A percentile compares a stretch with the other conserved stretches of the same genome.
These are phyloP conservation scores for Aspergillus neoniger DNA, from an alignment of 2,329 filamentous ascomycete species.

Conservation along the genomic window DNA sequence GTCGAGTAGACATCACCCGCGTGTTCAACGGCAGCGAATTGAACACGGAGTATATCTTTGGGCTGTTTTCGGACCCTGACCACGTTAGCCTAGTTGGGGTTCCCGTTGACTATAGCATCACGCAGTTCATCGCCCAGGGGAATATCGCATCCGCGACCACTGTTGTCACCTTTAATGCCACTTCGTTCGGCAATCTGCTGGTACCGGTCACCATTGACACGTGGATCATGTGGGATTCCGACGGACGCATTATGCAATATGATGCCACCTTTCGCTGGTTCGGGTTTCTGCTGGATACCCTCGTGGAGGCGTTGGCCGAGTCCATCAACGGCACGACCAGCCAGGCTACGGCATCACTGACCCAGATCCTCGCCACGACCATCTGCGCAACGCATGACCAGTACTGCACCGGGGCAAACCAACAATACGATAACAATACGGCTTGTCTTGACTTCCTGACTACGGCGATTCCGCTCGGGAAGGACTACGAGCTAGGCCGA, in stretches of 20 bases:
- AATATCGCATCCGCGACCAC: slow-evolving; percentile 27
- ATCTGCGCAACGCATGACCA: slow-evolving; percentile 26
- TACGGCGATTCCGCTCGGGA: slow-evolving; percentile 23
- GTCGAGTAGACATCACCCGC: slow-evolving; percentile 17
- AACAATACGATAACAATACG: slow-evolving; percentile 23
- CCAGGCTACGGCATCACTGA: background rate
- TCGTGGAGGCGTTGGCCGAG: slow-evolving; percentile 18
- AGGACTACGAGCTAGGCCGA: slow-evolving; percentile 26
- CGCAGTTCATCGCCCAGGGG: slow-evolving; percentile 26
- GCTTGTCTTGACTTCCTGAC: slow-evolving; percentile 26
- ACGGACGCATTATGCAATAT: slow-evolving; percentile 28
- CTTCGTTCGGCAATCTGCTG: slow-evolving; percentile 21
- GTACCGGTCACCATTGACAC: slow-evolving; percentile 30
- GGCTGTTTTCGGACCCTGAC: slow-evolving; percentile 24
- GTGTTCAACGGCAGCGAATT: slow-evolving; percentile 17
- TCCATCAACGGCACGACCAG: slow-evolving; percentile 19
- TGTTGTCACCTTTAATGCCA: slow-evolving; percentile 28
- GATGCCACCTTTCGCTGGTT: slow-evolving; percentile 32
- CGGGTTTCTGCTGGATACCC: slow-evolving; percentile 22
- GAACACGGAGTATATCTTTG: slow-evolving; percentile 20
- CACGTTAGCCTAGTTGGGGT: slow-evolving; percentile 25
- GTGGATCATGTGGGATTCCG: slow-evolving; percentile 27
- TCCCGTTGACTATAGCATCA: slow-evolving; percentile 28
- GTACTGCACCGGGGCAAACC: slow-evolving; percentile 22
- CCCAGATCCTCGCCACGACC: slow-evolving; percentile 19